These are phyloP conservation scores for Candida odintsovae DNA, from an alignment of 805 yeast species.

Conservation along the genomic window DNA sequence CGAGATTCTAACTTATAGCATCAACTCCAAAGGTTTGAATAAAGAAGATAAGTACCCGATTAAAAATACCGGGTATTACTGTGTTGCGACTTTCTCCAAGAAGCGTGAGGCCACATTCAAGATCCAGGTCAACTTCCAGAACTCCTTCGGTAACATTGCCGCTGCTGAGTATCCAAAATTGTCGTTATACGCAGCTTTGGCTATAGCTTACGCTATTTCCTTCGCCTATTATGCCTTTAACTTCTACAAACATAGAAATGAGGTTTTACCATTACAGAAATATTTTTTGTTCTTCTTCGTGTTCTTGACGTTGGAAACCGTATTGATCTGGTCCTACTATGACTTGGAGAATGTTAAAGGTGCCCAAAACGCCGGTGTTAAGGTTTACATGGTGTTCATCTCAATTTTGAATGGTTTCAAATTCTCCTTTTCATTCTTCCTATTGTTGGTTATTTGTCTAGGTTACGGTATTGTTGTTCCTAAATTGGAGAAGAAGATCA, in stretches of 20 bases:
- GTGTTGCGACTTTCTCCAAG: slow-evolving; percentile 64
- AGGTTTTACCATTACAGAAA: slow-evolving; percentile 83
- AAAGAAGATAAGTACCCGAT: slow-evolving; percentile 60
- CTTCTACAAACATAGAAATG: slow-evolving; percentile 79
- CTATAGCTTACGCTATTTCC: slow-evolving; percentile 77
- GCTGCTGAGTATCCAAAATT: slow-evolving; percentile 90
- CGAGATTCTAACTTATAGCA: slow-evolving; percentile 49
- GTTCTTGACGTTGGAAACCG: slow-evolving; percentile 77
- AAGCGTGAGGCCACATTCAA: slow-evolving; percentile 37
- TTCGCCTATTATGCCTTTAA: slow-evolving; percentile 81
- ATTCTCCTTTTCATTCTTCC: slow-evolving; percentile 81
- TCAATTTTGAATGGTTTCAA: slow-evolving; percentile 77
- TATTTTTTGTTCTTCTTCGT: slow-evolving; percentile 82
- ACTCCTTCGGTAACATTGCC: slow-evolving; percentile 84
- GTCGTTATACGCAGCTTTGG: slow-evolving; percentile 80
- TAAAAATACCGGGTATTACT: slow-evolving; percentile 81
- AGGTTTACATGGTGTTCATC: slow-evolving; percentile 69
- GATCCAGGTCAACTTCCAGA: slow-evolving; percentile 77
- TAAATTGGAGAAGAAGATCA: slow-evolving; percentile 64
- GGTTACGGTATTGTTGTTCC: slow-evolving; percentile 96
- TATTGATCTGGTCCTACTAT: slow-evolving; percentile 87
- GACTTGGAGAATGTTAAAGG: slow-evolving; percentile 71
- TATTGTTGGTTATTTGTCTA: slow-evolving; percentile 75
- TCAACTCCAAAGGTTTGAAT: slow-evolving; percentile 54
- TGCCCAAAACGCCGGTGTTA: slow-evolving; percentile 44